A percentile compares a stretch with the other conserved stretches of the same genome.
phyloP scores from a whole-genome alignment of 2,329 filamentous ascomycete species.

The Penicillium italicum region DNA sequence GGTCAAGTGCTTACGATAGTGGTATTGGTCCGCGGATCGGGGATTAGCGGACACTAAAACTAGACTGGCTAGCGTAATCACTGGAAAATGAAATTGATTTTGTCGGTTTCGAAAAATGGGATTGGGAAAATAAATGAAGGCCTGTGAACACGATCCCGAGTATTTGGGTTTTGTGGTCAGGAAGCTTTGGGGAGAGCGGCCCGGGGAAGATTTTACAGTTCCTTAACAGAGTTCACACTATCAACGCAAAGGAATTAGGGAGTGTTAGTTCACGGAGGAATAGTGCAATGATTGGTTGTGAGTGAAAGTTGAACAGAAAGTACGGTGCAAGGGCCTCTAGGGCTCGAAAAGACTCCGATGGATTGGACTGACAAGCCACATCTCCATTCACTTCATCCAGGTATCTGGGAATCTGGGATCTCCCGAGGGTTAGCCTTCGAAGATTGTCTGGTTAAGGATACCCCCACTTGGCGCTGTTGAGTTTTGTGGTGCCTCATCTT shows the following conservation, averaged over 20 bases:
- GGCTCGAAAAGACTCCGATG: neutral
- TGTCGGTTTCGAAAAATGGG: neutral
- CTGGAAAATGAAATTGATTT: slow-evolving; percentile 1
- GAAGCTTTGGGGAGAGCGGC: slow-evolving; percentile 12
- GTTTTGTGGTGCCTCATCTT: neutral
- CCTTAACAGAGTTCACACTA: slow-evolving; percentile 13
- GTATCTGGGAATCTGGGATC: slow-evolving; percentile 13
- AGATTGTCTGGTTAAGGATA: neutral
- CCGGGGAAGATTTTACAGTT: slow-evolving; percentile 20
- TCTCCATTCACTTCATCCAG: slow-evolving; percentile 18
- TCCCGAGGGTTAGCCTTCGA: neutral
- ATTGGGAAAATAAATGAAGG: neutral
- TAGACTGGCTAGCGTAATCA: neutral
- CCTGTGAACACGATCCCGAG: slow-evolving; percentile 12
- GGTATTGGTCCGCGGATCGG: slow-evolving; percentile 4
- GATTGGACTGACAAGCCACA: neutral
- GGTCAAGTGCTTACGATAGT: neutral
- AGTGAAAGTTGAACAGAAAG: slow-evolving; percentile 8
- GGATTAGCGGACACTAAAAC: slow-evolving; percentile 3
- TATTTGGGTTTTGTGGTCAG: slow-evolving; percentile 9
- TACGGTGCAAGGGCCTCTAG: slow-evolving; percentile 14
- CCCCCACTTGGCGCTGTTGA: neutral
- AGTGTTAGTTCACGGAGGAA: neutral
- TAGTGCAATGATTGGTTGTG: slow-evolving; percentile 14
- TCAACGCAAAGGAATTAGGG: slow-evolving; percentile 5